Conservation (phyloP, 1,139 yeast species). For the Ogataea hybrid region DNA sequence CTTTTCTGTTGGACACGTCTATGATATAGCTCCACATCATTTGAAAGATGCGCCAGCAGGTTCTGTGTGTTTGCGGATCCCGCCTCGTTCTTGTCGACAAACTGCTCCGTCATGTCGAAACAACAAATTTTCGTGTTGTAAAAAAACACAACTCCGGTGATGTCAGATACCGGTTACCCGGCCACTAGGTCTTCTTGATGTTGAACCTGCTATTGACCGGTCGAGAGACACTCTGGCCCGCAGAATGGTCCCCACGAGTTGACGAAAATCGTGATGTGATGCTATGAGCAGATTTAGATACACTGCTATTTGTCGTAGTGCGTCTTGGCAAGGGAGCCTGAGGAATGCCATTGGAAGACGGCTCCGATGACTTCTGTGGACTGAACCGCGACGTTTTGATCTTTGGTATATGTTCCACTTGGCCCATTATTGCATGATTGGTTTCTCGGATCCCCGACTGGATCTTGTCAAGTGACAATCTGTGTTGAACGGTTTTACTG, state of each 20-base stretch:
- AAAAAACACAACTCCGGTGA: constrained; percentile 7
- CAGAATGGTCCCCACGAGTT: constrained; percentile 1
- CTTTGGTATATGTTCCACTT: constrained; percentile 14
- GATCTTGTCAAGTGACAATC: constrained; percentile 15
- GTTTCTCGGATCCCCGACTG: constrained; percentile 11
- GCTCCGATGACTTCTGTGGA: constrained; percentile 9
- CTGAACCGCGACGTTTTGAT: constrained; percentile 13
- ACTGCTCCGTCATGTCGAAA: constrained; percentile 10
- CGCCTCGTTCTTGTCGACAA: constrained; percentile 5
- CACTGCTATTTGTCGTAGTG: not conserved
- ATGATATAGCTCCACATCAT: constrained; percentile 29
- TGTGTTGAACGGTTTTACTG: not conserved
- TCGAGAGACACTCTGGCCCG: constrained; percentile 1
- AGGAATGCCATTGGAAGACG: constrained; percentile 6
- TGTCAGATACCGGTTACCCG: constrained; percentile 4
- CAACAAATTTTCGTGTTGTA: constrained; percentile 13
- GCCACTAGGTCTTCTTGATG: constrained; percentile 9
- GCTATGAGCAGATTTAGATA: constrained; percentile 2
- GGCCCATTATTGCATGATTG: constrained; percentile 12
- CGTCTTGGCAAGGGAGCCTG: constrained; percentile 12
- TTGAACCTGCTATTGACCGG: constrained; percentile 13
- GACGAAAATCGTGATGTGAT: constrained; percentile 13
- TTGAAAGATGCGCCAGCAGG: constrained; percentile 24
- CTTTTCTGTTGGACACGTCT: constrained; percentile 28
- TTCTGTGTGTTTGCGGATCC: constrained; percentile 10